Evolutionary conservation across 805 yeast genomes (phyloP).

Genomic region (Zygoascus tannicola): DNA sequence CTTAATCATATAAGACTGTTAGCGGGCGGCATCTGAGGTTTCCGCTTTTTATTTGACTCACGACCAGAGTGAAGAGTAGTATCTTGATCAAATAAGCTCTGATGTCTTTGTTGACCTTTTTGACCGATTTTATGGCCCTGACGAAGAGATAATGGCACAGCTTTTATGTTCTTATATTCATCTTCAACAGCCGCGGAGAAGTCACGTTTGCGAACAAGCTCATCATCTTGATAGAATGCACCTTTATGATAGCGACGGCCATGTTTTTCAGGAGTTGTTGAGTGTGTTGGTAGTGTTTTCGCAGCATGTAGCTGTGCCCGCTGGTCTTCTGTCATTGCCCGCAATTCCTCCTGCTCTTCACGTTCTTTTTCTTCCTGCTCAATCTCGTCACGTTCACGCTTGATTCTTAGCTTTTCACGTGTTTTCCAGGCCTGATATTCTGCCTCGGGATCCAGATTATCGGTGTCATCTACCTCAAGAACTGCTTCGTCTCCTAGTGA

Average conservation of each 20-base stretch:
- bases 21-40: no score
- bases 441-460: constrained; percentile 43
- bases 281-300: constrained; percentile 6
- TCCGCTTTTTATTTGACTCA: no score
- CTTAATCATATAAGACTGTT: no score
- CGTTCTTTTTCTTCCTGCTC: constrained; percentile 28
- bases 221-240: constrained; percentile 29
- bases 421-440: constrained; percentile 36
- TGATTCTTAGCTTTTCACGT: constrained; percentile 33
- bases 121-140: constrained; percentile 17
- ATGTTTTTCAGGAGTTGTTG: constrained; percentile 10
- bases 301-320: constrained; percentile 12
- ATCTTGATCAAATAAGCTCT: constrained; percentile 26
- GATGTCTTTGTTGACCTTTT: constrained; percentile 24
- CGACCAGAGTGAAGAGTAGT: no score
- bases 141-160: neutral
- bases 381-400: constrained; percentile 31
- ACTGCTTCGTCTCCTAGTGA: constrained; percentile 15
- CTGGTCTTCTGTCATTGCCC: constrained; percentile 25
- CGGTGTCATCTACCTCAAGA: constrained; percentile 46
- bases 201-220: constrained; percentile 25
- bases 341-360: constrained; percentile 27
- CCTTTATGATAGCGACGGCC: constrained; percentile 25
- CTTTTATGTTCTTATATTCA: neutral
- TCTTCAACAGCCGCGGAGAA: constrained; percentile 24